Base-by-base conservation (phyloP, 352 stramenopile species). In the Phytophthora syringae region DNA sequence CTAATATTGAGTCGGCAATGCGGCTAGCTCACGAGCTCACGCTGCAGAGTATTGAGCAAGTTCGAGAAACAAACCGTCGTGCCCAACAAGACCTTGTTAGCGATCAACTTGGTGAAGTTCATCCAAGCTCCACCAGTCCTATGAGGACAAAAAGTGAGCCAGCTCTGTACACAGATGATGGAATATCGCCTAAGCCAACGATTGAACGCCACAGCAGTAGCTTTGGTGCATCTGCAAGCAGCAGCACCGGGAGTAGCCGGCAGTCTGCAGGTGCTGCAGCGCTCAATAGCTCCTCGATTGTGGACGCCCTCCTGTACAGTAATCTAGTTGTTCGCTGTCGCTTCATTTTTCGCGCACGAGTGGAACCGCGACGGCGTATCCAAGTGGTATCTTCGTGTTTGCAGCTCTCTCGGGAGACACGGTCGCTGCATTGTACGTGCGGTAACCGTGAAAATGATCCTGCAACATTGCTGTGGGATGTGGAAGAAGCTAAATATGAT, bases 1-100 rank as follows among this genome's bases (percentile, higher is more conserved):
- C 86, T 7, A 94, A 94, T 42, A 94, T 94, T 40, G 84, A 94
- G 50, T 92, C 84, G 22, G 86, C 86, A 13, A 90, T 94, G 75
- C 73, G 81, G 12, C 55, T 94, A 24, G 86, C 82, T 18, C 82
- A 87, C 30, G 82, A 94, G 32, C 74, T 94, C 10, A 89, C 84
- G 10, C 54, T 82, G 1, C 86, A 93, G 50, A 93, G 84, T 53
- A 90, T 93, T 47, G 80, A 92, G 20, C 74, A 81, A 36, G 74
- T 91, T 16, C 77, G 86, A 3, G 86, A 94, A 57, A 69, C 57
- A 9, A 83, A 84, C 25, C 71, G 60, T 1, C 60, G 67, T 49
- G 54, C 61, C 3, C 80, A 86, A 18, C 65, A 85, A 59, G 67
- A 73, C 4, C 55, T 68, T 32, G 73, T 76, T n/a, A 67, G 64